Percentiles rank a stretch among this genome's conserved stretches.
phyloP scores from a whole-genome alignment of 768 basidiomycete genomes.

The Lactarius deliciosus region DNA sequence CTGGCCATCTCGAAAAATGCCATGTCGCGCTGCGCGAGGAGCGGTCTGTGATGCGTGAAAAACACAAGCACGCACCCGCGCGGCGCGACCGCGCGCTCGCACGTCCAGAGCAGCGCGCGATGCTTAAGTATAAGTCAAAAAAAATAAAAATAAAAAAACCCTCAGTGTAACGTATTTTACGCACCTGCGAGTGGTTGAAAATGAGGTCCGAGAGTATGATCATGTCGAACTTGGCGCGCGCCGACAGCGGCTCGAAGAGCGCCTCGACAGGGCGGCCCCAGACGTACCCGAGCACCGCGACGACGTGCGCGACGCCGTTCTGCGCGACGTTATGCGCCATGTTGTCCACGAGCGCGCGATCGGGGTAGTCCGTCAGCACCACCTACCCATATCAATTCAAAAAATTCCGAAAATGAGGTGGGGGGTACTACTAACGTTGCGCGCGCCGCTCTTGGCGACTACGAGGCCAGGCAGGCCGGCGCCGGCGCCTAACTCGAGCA shows the following conservation, averaged over 20 bases:
- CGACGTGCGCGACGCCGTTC: constrained; percentile 42
- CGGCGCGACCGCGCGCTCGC: constrained; percentile 45
- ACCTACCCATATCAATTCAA: constrained; percentile 40
- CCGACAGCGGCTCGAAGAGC: constrained; percentile 35
- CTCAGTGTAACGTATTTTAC: no score
- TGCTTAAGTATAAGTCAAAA: constrained; percentile 49
- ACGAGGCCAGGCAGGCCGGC: constrained; percentile 87
- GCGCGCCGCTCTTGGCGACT: constrained; percentile 65
- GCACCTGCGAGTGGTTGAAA: constrained; percentile 84
- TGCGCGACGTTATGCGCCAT: constrained; percentile 61
- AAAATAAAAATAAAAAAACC: no score
- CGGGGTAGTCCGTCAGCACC: constrained; percentile 92
- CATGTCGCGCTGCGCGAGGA: constrained; percentile 79
- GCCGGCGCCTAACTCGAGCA: constrained; percentile 93
- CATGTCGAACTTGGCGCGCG: constrained; percentile 57
- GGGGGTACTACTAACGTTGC: no score
- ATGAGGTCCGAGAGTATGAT: constrained; percentile 91
- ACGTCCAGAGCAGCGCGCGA: constrained; percentile 74
- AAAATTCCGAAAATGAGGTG: no score
- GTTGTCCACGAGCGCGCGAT: constrained; percentile 70
- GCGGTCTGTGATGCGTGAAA: constrained; percentile 86
- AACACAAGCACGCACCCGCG: constrained; percentile 65
- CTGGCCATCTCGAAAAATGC: constrained; percentile 72
- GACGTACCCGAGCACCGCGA: constrained; percentile 58
- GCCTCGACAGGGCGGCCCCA: constrained; percentile 65